Base-by-base conservation (phyloP, 1,284 basidiomycete species). In the Fomitopsis betulina region DNA sequence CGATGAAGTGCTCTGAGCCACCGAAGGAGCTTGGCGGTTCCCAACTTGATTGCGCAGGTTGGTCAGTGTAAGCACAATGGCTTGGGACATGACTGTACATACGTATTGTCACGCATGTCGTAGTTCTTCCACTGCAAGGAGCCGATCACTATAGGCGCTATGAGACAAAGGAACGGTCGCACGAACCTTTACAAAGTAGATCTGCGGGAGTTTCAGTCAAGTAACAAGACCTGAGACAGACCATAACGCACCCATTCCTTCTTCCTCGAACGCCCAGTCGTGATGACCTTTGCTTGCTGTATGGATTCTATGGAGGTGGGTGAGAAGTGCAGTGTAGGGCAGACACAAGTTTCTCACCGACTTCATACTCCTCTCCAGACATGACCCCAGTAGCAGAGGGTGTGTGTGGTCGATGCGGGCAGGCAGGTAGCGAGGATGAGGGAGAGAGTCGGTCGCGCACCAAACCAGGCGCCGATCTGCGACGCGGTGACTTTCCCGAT, bases 41-140 rank as follows among this genome's bases (percentile, higher is more conserved):
- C 87, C 87, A 90, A 13, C 49, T 51, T 15, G 27, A 8, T 4
- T 35, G 8, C 3, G 17, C 5, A 19, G 21, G 15, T 87, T 90
- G 55, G 27, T 21, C 39, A 43, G 25, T 6, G 10, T 7, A 15
- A 32, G 17, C 8, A 39, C 21, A 55, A 12, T 21, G 15, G 33
- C 38, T 35, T n/a, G 15, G 39, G 37, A 21, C 23, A 21, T 54
- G 53, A 42, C n/a, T 21, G 53, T 9, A 79, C 88, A 65, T 73
- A 87, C 87, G 87, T 90, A 76, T 86, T 82, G 38, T 87, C 84
- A 1, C 77, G 72, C n/a, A 72, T 63, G 27, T 65, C 67, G 64
- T 86, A 90, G 13, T 81, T 81, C 68, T 87, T 89, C 87, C 87
- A 90, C 87, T 90, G 33, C 4, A 13, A 17, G 21, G 61, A 19